Evolutionary conservation across 768 basidiomycete genomes (phyloP).

Genomic region (Paxillus rubicundulus): DNA sequence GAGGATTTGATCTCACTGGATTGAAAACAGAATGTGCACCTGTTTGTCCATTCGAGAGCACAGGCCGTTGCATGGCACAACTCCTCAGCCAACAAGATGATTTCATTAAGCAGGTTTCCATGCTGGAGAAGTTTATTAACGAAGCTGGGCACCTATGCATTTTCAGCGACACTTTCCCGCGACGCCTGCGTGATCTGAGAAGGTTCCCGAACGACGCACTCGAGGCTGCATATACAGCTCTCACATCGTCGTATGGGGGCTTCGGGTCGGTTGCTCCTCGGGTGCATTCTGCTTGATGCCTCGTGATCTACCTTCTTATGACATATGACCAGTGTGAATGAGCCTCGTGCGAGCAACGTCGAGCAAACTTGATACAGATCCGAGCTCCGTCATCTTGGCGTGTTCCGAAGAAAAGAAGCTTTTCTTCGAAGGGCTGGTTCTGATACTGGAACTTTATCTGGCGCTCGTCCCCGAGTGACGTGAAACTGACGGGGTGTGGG

Average conservation of each 20-base stretch:
- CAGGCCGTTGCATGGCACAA: too few species aligned
- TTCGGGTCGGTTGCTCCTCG: not conserved
- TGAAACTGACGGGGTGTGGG: conserved; percentile 9
- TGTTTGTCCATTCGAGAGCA: too few species aligned
- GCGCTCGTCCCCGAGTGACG: conserved; percentile 4
- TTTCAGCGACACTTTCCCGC: too few species aligned
- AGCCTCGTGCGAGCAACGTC: conserved; percentile 22
- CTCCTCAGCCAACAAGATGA: too few species aligned
- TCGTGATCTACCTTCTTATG: too few species aligned
- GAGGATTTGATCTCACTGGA: too few species aligned
- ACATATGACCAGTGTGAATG: conserved; percentile 25
- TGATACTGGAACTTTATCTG: conserved; percentile 15
- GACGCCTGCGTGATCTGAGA: too few species aligned
- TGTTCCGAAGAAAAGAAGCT: conserved; percentile 11
- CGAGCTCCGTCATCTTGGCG: not conserved
- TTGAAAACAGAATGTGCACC: too few species aligned
- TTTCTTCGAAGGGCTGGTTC: not conserved
- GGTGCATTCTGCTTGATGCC: not conserved
- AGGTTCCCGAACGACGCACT: too few species aligned
- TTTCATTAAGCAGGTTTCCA: too few species aligned
- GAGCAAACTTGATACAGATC: conserved; percentile 32
- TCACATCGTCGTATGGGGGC: not conserved
- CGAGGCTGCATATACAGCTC: not conserved
- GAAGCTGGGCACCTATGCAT: too few species aligned
- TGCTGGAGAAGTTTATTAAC: too few species aligned